Evolutionary conservation across 805 yeast genomes (phyloP).

Genomic region (Pachysolen tannophilus): DNA sequence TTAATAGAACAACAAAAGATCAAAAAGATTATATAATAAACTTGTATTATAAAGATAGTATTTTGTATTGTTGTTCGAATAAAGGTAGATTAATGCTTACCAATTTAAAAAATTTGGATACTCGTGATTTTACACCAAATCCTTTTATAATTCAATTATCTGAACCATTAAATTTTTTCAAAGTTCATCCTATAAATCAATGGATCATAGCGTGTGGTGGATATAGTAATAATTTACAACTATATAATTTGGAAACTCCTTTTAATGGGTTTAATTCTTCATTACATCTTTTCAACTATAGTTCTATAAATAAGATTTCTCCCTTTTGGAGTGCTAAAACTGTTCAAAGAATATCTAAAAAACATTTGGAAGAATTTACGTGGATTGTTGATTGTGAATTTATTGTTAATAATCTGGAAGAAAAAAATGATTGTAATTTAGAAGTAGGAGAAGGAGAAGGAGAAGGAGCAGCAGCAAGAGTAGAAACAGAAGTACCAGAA

Average conservation of each 20-base stretch:
- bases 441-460: too few relatives aligned
- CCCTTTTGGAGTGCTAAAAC: slow-evolving; percentile 17
- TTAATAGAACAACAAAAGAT: too few relatives aligned
- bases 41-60: not conserved
- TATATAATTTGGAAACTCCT: slow-evolving; percentile 8
- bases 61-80: slow-evolving; percentile 8
- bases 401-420: slow-evolving; percentile 10
- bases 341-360: slow-evolving; percentile 2
- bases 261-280: slow-evolving; percentile 2
- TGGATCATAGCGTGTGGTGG: slow-evolving; percentile 11
- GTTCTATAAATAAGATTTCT: slow-evolving; percentile 11
- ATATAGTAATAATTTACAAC: slow-evolving; percentile 8
- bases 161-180: slow-evolving; percentile 10
- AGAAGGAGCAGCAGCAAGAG: not conserved
- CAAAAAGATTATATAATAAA: slow-evolving; percentile 4
- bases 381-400: slow-evolving; percentile 20
- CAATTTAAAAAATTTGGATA: slow-evolving; percentile 1
- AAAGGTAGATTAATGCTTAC: slow-evolving; percentile 5
- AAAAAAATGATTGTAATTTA: too few relatives aligned
- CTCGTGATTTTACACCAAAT: not conserved
- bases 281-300: slow-evolving; percentile 6
- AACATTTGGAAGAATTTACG: slow-evolving; percentile 14
- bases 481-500: not conserved
- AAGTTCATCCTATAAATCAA: slow-evolving; percentile 6
- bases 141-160: slow-evolving; percentile 1